These are phyloP conservation scores for Globisporangium camurandrum DNA, from an alignment of 352 stramenopile species.

Conservation along the genomic window DNA sequence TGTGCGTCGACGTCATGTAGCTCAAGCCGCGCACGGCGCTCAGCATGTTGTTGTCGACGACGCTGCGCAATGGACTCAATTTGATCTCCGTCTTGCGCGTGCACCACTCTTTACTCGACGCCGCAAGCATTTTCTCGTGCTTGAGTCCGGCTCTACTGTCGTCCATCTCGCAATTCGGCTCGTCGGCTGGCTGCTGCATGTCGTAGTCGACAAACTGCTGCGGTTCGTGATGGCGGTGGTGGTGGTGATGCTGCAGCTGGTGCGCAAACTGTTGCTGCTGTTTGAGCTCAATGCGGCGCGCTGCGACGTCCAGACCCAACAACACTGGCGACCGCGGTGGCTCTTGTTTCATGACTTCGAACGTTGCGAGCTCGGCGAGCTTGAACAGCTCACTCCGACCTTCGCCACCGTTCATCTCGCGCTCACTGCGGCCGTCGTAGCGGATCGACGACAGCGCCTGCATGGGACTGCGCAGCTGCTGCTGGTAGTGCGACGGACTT, in stretches of 20 bases:
- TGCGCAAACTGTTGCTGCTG: slow-evolving; percentile 4
- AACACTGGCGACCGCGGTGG: slow-evolving; percentile 16
- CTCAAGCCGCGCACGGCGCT: slow-evolving; percentile 38
- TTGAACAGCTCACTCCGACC: slow-evolving; percentile 60
- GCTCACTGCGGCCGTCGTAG: slow-evolving; percentile 16
- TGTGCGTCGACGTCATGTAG: slow-evolving; percentile 50
- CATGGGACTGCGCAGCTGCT: slow-evolving; percentile 22
- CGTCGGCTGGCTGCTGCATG: slow-evolving; percentile 9
- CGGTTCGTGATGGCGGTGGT: no score
- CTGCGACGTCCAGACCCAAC: slow-evolving; percentile 3
- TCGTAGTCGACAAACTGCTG: slow-evolving; percentile 6
- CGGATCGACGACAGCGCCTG: slow-evolving; percentile 22
- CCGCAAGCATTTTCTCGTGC: slow-evolving; percentile 4
- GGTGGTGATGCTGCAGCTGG: no score
- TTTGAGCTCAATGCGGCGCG: slow-evolving; percentile 3
- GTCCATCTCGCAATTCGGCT: neutral
- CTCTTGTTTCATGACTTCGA: slow-evolving; percentile 71
- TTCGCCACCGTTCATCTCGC: slow-evolving; percentile 9
- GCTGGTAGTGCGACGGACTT: no score
- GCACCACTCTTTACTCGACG: slow-evolving; percentile 39
- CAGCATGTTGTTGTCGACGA: slow-evolving; percentile 37
- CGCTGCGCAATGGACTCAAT: slow-evolving; percentile 44
- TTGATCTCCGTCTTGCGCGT: slow-evolving; percentile 56
- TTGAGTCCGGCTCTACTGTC: slow-evolving; percentile 9
- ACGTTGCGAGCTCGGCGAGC: slow-evolving; percentile 63